phyloP scores from a whole-genome alignment of 768 basidiomycete species.

The Xerocomellus dryophilus region DNA sequence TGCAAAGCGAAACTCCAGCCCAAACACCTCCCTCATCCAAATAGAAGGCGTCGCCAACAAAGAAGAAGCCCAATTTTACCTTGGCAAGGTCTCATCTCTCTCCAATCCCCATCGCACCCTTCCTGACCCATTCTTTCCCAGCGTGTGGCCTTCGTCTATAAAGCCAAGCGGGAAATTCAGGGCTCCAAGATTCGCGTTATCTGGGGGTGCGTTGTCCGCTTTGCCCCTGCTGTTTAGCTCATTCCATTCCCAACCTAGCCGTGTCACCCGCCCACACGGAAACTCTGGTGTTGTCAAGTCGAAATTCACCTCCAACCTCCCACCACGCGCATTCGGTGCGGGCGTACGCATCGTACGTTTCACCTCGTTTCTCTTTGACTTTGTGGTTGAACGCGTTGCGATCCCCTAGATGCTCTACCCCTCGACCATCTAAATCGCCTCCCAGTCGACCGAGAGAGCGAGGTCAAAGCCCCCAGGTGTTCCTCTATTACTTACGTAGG shows the following conservation, averaged over 20 bases:
- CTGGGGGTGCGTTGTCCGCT: constrained; percentile 73
- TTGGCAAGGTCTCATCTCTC: constrained; percentile 79
- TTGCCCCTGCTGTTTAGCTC: background rate
- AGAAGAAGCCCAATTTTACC: constrained; percentile 96
- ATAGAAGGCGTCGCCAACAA: constrained; percentile 94
- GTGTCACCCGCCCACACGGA: constrained; percentile 91
- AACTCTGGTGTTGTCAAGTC: constrained; percentile 94
- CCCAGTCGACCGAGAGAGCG: background rate
- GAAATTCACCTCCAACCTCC: constrained; percentile 95
- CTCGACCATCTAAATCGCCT: constrained; percentile 63
- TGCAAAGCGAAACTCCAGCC: constrained; percentile 93
- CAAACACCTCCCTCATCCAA: constrained; percentile 94
- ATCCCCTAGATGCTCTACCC: constrained; percentile 82
- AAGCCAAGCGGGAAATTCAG: constrained; percentile 89
- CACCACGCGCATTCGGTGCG: constrained; percentile 92
- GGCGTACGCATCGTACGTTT: constrained; percentile 78
- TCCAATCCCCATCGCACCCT: background rate
- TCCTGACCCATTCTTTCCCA: constrained; percentile 29
- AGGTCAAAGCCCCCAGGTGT: constrained; percentile 14
- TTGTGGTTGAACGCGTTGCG: background rate
- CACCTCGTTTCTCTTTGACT: background rate
- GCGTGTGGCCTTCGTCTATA: constrained; percentile 98
- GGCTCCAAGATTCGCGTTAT: constrained; percentile 97
- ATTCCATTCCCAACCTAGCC: constrained; percentile 44
- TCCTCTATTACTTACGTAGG: constrained; percentile 22